phyloP scores from a whole-genome alignment of 2,329 filamentous ascomycete genomes.

The Arthrocladium fulminans region DNA sequence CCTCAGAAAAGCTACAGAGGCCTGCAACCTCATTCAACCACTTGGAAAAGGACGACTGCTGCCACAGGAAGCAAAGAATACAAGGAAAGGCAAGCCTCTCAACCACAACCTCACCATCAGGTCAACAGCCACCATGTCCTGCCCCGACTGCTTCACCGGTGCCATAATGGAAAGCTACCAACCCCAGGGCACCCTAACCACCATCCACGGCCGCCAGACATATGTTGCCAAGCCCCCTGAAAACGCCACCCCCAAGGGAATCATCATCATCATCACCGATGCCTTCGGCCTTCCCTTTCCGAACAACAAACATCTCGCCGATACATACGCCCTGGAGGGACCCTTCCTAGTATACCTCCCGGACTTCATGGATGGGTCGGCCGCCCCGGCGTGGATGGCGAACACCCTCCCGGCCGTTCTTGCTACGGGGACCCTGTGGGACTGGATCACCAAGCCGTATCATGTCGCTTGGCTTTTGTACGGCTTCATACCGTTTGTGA shows the following conservation, averaged over 20 bases:
- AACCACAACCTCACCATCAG: background rate
- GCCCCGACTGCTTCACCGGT: conserved; percentile 38
- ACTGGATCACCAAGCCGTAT: conserved; percentile 15
- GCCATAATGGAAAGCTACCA: conserved; percentile 34
- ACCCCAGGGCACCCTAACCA: conserved; percentile 38
- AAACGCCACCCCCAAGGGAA: conserved; percentile 35
- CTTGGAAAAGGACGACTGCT: no score
- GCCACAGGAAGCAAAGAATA: no score
- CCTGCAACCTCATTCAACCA: no score
- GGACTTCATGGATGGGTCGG: conserved; percentile 45
- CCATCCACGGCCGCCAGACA: conserved; percentile 41
- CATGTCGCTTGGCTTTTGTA: conserved; percentile 12
- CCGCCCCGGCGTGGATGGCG: background rate
- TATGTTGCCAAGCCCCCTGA: conserved; percentile 38
- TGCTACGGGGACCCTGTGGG: background rate
- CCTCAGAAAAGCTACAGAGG: no score
- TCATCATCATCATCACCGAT: conserved; percentile 48
- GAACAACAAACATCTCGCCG: conserved; percentile 47
- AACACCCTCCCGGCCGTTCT: background rate
- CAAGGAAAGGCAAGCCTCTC: no score
- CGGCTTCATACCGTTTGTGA: conserved; percentile 21
- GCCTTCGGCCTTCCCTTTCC: conserved; percentile 48
- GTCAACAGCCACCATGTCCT: conserved; percentile 22
- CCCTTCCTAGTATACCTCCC: conserved; percentile 46
- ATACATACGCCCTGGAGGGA: conserved; percentile 45